Percentiles rank a stretch among this genome's conserved stretches.
phyloP scores from a whole-genome alignment of 2,329 filamentous ascomycete genomes.

The Microcyclospora pomicola region DNA sequence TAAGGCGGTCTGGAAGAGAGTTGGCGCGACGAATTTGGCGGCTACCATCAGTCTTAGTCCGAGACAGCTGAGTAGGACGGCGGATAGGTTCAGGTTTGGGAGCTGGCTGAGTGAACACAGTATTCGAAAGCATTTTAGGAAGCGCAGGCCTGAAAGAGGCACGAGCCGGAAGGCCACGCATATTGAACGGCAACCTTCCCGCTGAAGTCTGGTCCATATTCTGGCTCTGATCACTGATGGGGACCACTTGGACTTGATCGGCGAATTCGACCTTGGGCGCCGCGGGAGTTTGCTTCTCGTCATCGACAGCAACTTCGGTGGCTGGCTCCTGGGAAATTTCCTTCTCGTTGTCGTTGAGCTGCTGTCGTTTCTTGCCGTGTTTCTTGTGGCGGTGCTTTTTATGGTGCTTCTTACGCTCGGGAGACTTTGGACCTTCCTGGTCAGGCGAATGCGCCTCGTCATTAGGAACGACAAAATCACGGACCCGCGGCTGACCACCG shows the following conservation, averaged over 20 bases:
- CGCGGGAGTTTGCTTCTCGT: slow-evolving; percentile 11
- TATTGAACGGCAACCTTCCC: slow-evolving; percentile 18
- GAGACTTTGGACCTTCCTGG: slow-evolving; percentile 18
- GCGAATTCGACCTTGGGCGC: slow-evolving; percentile 25
- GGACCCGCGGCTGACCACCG: slow-evolving; percentile 26
- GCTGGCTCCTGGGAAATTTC: slow-evolving; percentile 8
- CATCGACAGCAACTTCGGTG: slow-evolving; percentile 30
- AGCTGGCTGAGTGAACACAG: slow-evolving; percentile 46
- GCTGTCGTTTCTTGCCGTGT: slow-evolving; percentile 29
- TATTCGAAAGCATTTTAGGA: slow-evolving; percentile 55
- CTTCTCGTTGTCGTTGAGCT: slow-evolving; percentile 28
- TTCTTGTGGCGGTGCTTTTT: slow-evolving; percentile 25
- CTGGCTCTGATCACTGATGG: slow-evolving; percentile 3
- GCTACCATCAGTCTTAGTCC: slow-evolving; percentile 14
- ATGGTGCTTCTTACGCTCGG: slow-evolving; percentile 19
- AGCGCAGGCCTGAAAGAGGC: slow-evolving; percentile 38
- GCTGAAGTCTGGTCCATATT: slow-evolving; percentile 5
- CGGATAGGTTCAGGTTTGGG: slow-evolving; percentile 8
- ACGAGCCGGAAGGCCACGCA: slow-evolving; percentile 35
- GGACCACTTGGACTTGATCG: slow-evolving; percentile 21
- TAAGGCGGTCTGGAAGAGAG: slow-evolving; percentile 58
- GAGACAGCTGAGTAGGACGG: slow-evolving; percentile 4
- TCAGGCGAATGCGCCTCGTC: not conserved
- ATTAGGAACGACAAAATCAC: slow-evolving; percentile 33
- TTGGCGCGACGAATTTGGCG: slow-evolving; percentile 55